Conservation (phyloP, 331 rosid genomes). For the Pyracantha coccinea region DNA sequence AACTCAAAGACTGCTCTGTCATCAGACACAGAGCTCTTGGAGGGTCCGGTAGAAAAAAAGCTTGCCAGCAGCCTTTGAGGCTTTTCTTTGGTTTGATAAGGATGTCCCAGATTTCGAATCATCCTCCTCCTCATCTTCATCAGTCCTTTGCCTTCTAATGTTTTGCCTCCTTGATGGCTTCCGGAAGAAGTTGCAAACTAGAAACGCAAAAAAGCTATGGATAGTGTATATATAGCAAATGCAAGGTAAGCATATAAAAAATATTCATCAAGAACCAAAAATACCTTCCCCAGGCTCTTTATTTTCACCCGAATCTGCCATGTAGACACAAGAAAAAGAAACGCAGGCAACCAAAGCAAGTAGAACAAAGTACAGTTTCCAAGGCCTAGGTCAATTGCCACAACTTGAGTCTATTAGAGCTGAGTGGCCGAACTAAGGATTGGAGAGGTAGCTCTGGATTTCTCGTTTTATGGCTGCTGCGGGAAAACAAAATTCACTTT, state of each 20-base stretch:
- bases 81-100: conserved; percentile 49
- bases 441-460: neutral
- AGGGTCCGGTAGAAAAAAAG: conserved; percentile 53
- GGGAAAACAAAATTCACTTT: neutral
- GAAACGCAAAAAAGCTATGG: conserved; percentile 10
- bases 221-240: neutral
- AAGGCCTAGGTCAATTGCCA: neutral
- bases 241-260: neutral
- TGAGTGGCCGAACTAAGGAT: neutral
- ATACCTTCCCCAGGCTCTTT: conserved; percentile 52
- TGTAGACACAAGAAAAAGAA: conserved; percentile 17
- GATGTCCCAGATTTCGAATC: conserved; percentile 41
- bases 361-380: neutral
- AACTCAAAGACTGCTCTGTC: conserved; percentile 45
- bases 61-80: conserved; percentile 48
- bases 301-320: conserved; percentile 38
- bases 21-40: conserved; percentile 34
- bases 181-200: conserved; percentile 78
- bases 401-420: neutral
- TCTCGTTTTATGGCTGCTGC: neutral
- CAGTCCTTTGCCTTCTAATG: conserved; percentile 48
- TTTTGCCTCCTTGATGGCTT: conserved; percentile 60
- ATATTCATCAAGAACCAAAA: neutral
- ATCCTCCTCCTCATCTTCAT: conserved; percentile 47
- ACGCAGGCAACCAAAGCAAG: neutral